These are phyloP conservation scores for Yarrowia phangngaensis DNA, from an alignment of 805 yeast species.

Conservation along the genomic window DNA sequence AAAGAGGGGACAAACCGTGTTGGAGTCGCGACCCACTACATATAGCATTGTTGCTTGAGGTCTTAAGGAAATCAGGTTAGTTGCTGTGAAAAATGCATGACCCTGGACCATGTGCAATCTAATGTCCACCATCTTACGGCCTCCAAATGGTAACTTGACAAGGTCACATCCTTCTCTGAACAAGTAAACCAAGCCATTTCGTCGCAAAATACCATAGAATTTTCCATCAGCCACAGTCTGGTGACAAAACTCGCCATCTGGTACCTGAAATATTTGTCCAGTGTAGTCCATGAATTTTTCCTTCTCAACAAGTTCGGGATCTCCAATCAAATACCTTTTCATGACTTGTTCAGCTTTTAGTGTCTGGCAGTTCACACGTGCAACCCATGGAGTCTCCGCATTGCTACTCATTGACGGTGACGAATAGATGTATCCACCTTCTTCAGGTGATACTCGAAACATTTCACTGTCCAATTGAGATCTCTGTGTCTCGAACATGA, in stretches of 20 bases:
- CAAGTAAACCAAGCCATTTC: background rate
- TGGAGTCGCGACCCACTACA: background rate
- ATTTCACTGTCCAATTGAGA: constrained; percentile 6
- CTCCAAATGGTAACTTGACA: background rate
- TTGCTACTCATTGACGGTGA: constrained; percentile 18
- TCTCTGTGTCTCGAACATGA: constrained; percentile 22
- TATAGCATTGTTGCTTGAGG: constrained; percentile 7
- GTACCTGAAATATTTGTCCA: background rate
- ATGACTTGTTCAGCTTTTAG: background rate
- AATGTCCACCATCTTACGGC: constrained; percentile 2
- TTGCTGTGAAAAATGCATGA: constrained; percentile 12
- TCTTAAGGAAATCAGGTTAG: constrained; percentile 1
- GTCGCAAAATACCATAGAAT: background rate
- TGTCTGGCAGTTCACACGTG: background rate
- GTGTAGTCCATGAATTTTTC: background rate
- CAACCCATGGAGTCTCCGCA: background rate
- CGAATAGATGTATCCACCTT: constrained; percentile 3
- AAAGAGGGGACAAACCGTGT: background rate
- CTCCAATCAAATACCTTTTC: constrained; percentile 10
- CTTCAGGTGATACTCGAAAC: constrained; percentile 11
- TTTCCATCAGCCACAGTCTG: constrained; percentile 14
- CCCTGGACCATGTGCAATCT: constrained; percentile 16
- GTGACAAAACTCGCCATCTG: background rate
- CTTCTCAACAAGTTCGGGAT: background rate
- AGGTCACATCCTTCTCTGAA: background rate